These are phyloP conservation scores for Yamadazyma akitaensis DNA, from an alignment of 805 yeast species.

Conservation along the genomic window DNA sequence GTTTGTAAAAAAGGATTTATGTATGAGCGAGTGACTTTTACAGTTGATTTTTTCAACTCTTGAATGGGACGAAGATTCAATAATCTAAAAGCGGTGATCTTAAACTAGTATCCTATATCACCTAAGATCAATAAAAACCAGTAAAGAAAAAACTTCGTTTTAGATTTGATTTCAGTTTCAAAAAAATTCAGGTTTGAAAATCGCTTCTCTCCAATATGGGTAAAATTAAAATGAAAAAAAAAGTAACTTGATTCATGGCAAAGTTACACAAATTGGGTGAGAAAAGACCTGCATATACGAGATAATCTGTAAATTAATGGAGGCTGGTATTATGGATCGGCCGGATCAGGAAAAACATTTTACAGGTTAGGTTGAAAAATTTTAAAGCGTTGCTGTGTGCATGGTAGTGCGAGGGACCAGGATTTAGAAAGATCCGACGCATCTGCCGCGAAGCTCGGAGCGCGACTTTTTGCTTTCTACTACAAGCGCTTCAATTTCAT, in stretches of 20 bases:
- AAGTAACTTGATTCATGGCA: background rate
- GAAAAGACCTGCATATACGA: background rate
- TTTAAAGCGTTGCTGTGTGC: background rate
- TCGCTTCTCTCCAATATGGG: background rate
- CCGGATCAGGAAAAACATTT: conserved; percentile 2
- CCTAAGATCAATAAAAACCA: conserved; percentile 3
- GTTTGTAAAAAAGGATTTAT: background rate
- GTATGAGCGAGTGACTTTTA: conserved; percentile 3
- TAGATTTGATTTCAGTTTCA: conserved; percentile 4
- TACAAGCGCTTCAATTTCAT: background rate
- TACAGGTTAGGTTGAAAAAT: conserved; percentile 5
- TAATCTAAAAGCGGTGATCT: background rate
- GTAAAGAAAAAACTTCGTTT: conserved; percentile 1
- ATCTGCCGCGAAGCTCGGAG: background rate
- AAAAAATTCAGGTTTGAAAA: background rate
- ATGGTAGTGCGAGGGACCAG: conserved; percentile 1
- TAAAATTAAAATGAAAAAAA: conserved; percentile 2
- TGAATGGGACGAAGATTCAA: background rate
- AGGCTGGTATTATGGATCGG: conserved; percentile 2
- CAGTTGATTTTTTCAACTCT: background rate
- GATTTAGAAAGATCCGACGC: background rate
- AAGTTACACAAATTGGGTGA: background rate
- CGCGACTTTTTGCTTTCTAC: background rate
- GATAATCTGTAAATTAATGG: conserved; percentile 1
- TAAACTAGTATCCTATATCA: background rate